Base-by-base conservation (phyloP, 208 protist species). In the Kentomonas sorsogonicus region DNA sequence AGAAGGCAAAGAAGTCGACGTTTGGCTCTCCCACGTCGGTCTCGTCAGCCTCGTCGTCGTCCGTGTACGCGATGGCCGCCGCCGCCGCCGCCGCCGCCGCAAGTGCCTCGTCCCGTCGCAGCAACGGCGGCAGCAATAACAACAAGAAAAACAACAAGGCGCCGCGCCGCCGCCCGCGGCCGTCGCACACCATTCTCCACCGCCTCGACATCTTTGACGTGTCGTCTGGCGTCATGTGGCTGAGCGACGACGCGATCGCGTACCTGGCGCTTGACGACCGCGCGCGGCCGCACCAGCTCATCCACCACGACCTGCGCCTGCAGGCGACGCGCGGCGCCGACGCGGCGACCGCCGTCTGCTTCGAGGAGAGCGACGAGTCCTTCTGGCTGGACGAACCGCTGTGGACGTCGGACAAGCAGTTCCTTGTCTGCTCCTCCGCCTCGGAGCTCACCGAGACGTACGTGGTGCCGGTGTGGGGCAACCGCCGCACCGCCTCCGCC, bases 201-300 rank as follows among this genome's bases (percentile, higher is more conserved):
- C 46, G 50, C 4, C 76, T 88, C 45, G 78, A 88, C 46, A 66
- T 74, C 16, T 84, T 88, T 55, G 74, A 75, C 52, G 40, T 82
- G n/a, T 43, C 63, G 0, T 60, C 48, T 48, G 84, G 88, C 51
- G 74, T 88, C 20, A 26, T 86, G 26, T 91, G 84, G 80, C 26
- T 78, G 13, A 69, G 30, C 31, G 41, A 63, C 26, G 70, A 25
- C 11, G 44, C 64, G 10, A 10, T 91, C 3, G 25, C 88, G 13
- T 91, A 91, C 59, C 33, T 79, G n/a, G 74, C 72, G 11, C 11
- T 84, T 3, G 79, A 91, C 57, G 66, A 53, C 31, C 79, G 70
- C 53, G 54, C 77, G 66, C 76, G 84, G 6, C 67, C 70, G 1
- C 70, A 59, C 57, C 74, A 74, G 38, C 45, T 91, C 22, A 59